Percentiles rank a stretch among this genome's conserved stretches.
These are phyloP conservation scores for Chalaropsis ovoidea DNA, from an alignment of 2,329 filamentous ascomycete species.

Conservation along the genomic window DNA sequence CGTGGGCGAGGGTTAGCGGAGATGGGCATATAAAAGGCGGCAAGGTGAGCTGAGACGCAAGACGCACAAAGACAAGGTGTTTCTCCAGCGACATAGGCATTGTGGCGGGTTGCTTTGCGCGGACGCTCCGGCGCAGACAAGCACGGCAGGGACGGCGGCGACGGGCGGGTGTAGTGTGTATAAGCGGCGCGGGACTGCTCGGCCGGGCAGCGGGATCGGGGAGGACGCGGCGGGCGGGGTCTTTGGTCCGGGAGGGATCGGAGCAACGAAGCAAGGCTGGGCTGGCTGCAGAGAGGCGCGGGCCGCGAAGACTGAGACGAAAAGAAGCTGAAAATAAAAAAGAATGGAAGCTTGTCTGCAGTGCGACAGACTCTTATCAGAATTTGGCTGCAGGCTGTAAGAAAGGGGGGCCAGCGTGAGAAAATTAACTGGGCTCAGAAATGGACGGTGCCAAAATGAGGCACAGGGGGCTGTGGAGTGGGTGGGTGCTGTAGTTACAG, in stretches of 20 bases:
- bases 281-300: neutral
- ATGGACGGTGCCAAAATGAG: neutral
- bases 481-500: neutral
- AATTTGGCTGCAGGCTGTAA: neutral
- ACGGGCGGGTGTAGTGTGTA: too few species aligned
- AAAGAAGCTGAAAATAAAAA: neutral
- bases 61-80: conserved; percentile 68
- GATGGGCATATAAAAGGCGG: neutral
- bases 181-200: too few species aligned
- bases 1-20: neutral
- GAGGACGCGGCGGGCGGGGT: too few species aligned
- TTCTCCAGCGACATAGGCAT: conserved; percentile 71
- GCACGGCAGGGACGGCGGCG: too few species aligned
- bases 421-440: neutral
- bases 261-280: too few species aligned
- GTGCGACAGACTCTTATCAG: neutral
- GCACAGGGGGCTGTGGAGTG: neutral
- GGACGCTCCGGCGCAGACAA: neutral
- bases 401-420: conserved; percentile 5
- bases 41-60: neutral
- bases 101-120: conserved; percentile 25
- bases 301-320: neutral
- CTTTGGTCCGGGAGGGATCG: too few species aligned
- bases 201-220: too few species aligned
- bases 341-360: neutral